Conservation (phyloP, 1,284 basidiomycete genomes). For the Chalciporus piperatoides region DNA sequence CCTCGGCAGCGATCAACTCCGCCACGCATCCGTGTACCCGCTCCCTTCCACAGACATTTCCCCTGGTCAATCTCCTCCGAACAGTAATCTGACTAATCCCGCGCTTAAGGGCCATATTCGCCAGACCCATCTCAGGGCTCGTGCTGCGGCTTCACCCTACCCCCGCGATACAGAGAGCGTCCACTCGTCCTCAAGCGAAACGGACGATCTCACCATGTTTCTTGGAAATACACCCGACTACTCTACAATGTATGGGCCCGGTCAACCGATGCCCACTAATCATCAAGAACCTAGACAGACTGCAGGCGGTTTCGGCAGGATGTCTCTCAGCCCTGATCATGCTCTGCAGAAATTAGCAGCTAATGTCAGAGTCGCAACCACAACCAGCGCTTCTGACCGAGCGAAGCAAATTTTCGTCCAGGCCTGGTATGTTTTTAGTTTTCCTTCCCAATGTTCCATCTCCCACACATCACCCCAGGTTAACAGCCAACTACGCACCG, state of each 20-base stretch:
- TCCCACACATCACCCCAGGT: conserved; percentile 45
- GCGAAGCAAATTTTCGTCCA: conserved; percentile 89
- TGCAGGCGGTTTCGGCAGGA: conserved; percentile 65
- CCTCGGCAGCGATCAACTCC: conserved; percentile 45
- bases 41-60: conserved; percentile 41
- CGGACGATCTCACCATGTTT: conserved; percentile 78
- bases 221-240: conserved; percentile 58
- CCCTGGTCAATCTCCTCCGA: conserved; percentile 64
- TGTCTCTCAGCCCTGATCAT: conserved; percentile 71
- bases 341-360: conserved; percentile 80
- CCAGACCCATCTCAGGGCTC: conserved; percentile 69
- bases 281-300: conserved; percentile 61
- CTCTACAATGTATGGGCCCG: conserved; percentile 52
- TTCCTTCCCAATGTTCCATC: conserved; percentile 13
- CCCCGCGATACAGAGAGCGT: conserved; percentile 79
- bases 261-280: conserved; percentile 48
- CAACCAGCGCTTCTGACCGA: conserved; percentile 82
- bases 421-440: conserved; percentile 59
- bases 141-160: conserved; percentile 75
- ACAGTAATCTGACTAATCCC: conserved; percentile 65
- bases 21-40: conserved; percentile 45
- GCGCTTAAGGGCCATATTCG: conserved; percentile 70
- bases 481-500: conserved; percentile 84
- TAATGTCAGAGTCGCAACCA: conserved; percentile 82
- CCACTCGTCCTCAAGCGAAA: conserved; percentile 80